Evolutionary conservation across 2,329 filamentous ascomycete genomes (phyloP).

Genomic region (Raffaelea arxii): DNA sequence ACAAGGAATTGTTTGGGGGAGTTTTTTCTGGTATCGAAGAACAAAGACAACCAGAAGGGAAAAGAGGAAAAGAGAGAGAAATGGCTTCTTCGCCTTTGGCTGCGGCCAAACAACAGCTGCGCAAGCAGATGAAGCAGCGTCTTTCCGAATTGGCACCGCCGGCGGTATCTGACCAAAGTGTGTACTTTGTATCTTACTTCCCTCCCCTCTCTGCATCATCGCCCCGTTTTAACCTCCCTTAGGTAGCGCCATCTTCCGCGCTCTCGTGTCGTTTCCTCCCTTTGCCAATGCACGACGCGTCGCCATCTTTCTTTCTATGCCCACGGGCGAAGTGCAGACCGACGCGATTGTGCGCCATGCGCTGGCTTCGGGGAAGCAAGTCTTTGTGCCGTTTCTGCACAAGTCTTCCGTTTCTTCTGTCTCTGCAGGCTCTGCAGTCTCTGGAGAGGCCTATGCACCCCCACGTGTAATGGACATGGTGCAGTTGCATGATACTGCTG

Average conservation of each 20-base stretch:
- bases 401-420: conserved; percentile 32
- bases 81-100: conserved; percentile 44
- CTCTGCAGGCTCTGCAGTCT: conserved; percentile 6
- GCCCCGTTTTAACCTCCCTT: conserved; percentile 3
- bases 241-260: conserved; percentile 58
- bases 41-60: too few relatives aligned
- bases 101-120: conserved; percentile 66
- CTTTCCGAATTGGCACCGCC: conserved; percentile 54
- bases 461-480: conserved; percentile 88
- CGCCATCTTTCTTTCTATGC: conserved; percentile 92
- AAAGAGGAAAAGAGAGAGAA: too few relatives aligned
- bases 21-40: too few relatives aligned
- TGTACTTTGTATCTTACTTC: conserved; percentile 16
- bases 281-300: conserved; percentile 68
- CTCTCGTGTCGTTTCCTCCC: conserved; percentile 57
- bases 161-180: conserved; percentile 61
- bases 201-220: not conserved
- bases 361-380: conserved; percentile 64
- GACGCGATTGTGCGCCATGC: conserved; percentile 74
- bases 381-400: conserved; percentile 88
- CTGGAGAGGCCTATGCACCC: conserved; percentile 38
- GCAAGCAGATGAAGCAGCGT: conserved; percentile 57
- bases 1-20: too few relatives aligned
- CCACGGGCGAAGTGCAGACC: conserved; percentile 75
- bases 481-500: conserved; percentile 57